Conservation (phyloP, 495 filamentous ascomycete genomes). For the Pseudomonodictys pantanalensis region DNA sequence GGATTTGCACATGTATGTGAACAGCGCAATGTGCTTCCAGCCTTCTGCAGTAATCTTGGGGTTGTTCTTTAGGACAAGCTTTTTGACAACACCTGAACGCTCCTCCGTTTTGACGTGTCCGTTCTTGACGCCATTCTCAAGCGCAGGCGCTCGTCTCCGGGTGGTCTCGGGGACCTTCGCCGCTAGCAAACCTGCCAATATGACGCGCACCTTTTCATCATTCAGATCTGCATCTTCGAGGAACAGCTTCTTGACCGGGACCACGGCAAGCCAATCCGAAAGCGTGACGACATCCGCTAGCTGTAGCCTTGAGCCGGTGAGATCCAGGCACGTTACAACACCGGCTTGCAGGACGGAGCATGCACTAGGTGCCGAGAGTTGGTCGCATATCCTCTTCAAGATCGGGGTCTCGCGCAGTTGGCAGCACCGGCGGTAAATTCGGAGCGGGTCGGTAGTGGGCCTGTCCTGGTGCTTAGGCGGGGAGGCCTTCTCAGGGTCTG, state of each 20-base stretch:
- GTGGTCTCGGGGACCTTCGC: conserved; percentile 53
- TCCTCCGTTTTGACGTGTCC: conserved; percentile 49
- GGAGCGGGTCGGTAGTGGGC: conserved; percentile 84
- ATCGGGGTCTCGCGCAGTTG: conserved; percentile 89
- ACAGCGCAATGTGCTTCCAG: conserved; percentile 87
- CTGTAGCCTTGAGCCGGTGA: conserved; percentile 79
- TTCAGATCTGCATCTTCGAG: conserved; percentile 83
- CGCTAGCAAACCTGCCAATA: conserved; percentile 82
- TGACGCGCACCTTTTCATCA: conserved; percentile 79
- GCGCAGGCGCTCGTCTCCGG: conserved; percentile 24
- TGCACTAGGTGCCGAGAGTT: conserved; percentile 68
- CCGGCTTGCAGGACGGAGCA: conserved; percentile 60
- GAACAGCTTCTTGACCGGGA: conserved; percentile 79
- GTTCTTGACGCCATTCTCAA: conserved; percentile 44
- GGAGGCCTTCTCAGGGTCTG: conserved; percentile 3
- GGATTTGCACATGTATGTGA: conserved; percentile 83
- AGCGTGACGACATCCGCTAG: conserved; percentile 79
- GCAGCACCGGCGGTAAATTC: conserved; percentile 93
- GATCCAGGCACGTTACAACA: conserved; percentile 73
- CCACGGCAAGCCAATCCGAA: conserved; percentile 89
- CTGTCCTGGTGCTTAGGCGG: conserved; percentile 57
- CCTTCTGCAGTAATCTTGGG: conserved; percentile 77
- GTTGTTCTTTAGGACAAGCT: conserved; percentile 86
- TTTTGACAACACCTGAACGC: conserved; percentile 71
- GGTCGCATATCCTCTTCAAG: conserved; percentile 80